Conservation (phyloP, 805 yeast genomes). For the Candida corydali region DNA sequence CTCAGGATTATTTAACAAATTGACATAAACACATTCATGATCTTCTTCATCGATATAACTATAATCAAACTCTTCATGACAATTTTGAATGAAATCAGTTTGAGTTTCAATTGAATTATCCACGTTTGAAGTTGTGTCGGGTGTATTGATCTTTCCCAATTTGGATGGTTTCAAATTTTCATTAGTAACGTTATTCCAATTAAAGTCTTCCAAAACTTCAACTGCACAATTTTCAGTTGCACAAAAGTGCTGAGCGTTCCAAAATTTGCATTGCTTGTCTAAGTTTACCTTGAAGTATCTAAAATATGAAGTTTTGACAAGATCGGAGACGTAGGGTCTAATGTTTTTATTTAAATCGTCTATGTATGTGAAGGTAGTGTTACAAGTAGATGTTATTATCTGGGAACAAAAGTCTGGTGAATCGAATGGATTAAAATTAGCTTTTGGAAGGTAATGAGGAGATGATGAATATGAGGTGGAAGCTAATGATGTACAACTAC, state of each 20-base stretch:
- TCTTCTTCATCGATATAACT: conserved; percentile 62
- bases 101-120: conserved; percentile 9
- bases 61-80: conserved; percentile 53
- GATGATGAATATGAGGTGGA: not conserved
- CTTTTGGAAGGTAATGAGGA: conserved; percentile 5
- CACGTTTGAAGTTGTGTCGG: conserved; percentile 12
- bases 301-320: conserved; percentile 78
- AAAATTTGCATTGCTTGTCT: conserved; percentile 79
- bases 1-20: conserved; percentile 86
- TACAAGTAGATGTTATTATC: conserved; percentile 41
- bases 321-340: conserved; percentile 47
- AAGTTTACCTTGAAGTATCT: conserved; percentile 82
- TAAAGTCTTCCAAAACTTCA: conserved; percentile 69
- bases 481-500: not conserved
- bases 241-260: conserved; percentile 79
- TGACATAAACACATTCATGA: conserved; percentile 76
- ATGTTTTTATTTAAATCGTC: conserved; percentile 32
- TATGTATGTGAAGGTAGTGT: conserved; percentile 42
- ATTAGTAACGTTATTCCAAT: conserved; percentile 48
- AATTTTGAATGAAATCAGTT: conserved; percentile 12
- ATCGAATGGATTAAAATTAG: conserved; percentile 33
- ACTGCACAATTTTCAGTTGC: conserved; percentile 88
- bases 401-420: conserved; percentile 43
- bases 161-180: conserved; percentile 72
- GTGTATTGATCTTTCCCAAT: conserved; percentile 45